Percentiles rank a stretch among this genome's conserved stretches.
Conservation (phyloP, 1,139 yeast genomes). For the Taphrina pruni region DNA sequence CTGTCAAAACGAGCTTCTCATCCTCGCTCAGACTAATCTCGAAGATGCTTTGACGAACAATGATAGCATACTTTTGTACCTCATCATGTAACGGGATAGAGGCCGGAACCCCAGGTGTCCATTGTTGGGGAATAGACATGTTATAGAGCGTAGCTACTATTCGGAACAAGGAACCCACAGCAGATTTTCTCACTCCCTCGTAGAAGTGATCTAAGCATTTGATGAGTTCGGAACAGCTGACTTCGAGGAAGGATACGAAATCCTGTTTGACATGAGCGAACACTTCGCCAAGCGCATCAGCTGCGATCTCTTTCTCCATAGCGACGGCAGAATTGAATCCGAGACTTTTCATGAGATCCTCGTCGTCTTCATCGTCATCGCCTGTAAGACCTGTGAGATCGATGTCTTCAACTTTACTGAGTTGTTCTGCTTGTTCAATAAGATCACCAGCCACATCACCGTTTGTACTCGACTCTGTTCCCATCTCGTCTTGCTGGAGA, state of each 20-base stretch:
- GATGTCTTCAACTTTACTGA: conserved; percentile 49
- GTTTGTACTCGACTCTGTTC: conserved; percentile 46
- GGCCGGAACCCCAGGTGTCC: conserved; percentile 76
- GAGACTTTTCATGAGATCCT: conserved; percentile 62
- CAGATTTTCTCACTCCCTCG: conserved; percentile 85
- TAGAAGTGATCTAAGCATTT: conserved; percentile 84
- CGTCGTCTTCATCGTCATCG: conserved; percentile 49
- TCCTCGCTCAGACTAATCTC: conserved; percentile 74
- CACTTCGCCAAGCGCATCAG: conserved; percentile 87
- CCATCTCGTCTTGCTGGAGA: conserved; percentile 67
- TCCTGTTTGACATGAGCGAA: conserved; percentile 83
- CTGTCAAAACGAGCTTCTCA: conserved; percentile 68
- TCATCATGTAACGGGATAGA: conserved; percentile 50
- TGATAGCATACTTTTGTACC: conserved; percentile 65
- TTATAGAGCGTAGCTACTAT: conserved; percentile 74
- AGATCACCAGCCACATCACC: conserved; percentile 45
- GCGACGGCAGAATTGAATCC: conserved; percentile 94
- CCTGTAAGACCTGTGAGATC: conserved; percentile 50
- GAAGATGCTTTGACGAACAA: conserved; percentile 70
- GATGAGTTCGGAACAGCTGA: conserved; percentile 66
- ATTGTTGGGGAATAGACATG: conserved; percentile 54
- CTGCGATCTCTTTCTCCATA: conserved; percentile 95
- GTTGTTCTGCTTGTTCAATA: conserved; percentile 40
- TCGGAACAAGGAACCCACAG: conserved; percentile 81
- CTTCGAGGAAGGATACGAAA: conserved; percentile 78